Percentiles rank a stretch among this genome's conserved stretches.
phyloP scores from a whole-genome alignment of 768 basidiomycete genomes.

The Russula sp. region DNA sequence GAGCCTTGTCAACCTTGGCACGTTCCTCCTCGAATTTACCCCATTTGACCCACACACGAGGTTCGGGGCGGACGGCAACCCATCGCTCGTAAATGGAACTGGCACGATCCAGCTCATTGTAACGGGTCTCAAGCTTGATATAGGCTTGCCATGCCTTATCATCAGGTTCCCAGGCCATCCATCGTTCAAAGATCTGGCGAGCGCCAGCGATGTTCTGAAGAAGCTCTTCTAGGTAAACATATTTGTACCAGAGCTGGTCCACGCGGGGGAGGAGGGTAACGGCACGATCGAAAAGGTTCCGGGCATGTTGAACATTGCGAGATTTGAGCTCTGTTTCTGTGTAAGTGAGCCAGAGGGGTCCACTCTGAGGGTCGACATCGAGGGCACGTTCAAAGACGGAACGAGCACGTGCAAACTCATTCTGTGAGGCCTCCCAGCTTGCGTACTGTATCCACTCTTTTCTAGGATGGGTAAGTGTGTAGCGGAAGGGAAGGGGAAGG shows the following conservation, averaged over 20 bases:
- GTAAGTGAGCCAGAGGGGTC: constrained; percentile 92
- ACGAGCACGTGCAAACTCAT: constrained; percentile 90
- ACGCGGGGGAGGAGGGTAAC: constrained; percentile 95
- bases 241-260: constrained; percentile 99
- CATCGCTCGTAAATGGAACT: constrained; percentile 92
- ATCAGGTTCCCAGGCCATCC: constrained; percentile 99
- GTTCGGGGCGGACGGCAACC: constrained; percentile 69
- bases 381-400: constrained; percentile 96
- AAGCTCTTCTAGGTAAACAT: constrained; percentile 96
- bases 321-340: constrained; percentile 98
- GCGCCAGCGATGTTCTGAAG: constrained; percentile 95
- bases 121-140: constrained; percentile 95
- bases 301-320: constrained; percentile 94
- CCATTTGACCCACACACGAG: constrained; percentile 65
- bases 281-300: constrained; percentile 95
- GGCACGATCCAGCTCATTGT: constrained; percentile 87
- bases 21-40: constrained; percentile 64
- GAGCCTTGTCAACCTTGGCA: constrained; percentile 56
- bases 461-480: constrained; percentile 39
- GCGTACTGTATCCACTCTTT: constrained; percentile 88
- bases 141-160: constrained; percentile 99
- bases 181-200: constrained; percentile 96
- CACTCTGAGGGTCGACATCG: constrained; percentile 87
- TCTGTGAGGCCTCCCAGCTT: constrained; percentile 93
- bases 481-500: constrained; percentile 3